Evolutionary conservation across 805 yeast species (phyloP), one percentile per base, ranked within the genome.

Genomic region (Candida koratica): DNA sequence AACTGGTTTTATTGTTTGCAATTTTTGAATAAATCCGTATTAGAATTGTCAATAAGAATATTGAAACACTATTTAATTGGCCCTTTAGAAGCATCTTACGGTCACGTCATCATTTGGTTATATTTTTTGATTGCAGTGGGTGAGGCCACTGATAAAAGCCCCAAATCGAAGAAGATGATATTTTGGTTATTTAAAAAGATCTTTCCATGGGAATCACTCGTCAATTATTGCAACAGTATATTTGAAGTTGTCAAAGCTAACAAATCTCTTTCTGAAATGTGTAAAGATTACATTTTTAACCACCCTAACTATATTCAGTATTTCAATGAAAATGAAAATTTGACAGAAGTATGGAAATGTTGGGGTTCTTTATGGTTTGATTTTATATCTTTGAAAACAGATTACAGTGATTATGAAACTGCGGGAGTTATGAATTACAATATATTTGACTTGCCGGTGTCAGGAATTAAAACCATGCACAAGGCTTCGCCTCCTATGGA

Each of bases 351-450:
- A 14, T 84, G 89, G 89, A 80, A 79, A 52, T 79, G 88, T 49
- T 83, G 90, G 87, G 94, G 94, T 2, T 74, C 87, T 0, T 53
- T 84, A 27, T 84, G 93, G 90, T 84, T 75, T 58, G 89, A 84
- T 55, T 61, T 63, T 17, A 63, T 84, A 25, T 51, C 63, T 11
- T 53, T 67, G 28, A 83, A 81, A 49, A 64, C 61, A 4, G 84
- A 78, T 45, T 73, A 71, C 44, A 59, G 59, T 26, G 71, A 64
- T 31, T 59, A 66, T 23, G 66, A 59, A 31, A 69, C 69, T 15
- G 74, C 81, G 3, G 87, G 88, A 7, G 72, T 81, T n/a, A 55
- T 57, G 30, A 74, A 71, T 39, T 42, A 48, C 19, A 69, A 72
- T 44, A 64, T 78, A 38, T 74, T 80, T 51, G 89, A 83, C 56